Evolutionary conservation across 345 rosid species (phyloP), one percentile per base, ranked within the genome.

Genomic region (Arabidopsis suecica): DNA sequence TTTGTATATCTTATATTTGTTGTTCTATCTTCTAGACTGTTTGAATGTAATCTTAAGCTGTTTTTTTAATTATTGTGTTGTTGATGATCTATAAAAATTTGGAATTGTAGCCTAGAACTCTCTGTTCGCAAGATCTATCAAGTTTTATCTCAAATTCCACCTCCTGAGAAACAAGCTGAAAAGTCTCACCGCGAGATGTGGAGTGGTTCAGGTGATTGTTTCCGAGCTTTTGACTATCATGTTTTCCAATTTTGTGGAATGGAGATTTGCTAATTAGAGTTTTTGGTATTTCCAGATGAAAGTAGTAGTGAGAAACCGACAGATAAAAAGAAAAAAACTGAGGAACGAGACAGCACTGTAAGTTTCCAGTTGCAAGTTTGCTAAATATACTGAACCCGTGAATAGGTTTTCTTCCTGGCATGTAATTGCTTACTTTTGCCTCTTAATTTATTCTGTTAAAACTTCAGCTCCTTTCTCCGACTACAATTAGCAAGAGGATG

Each of bases 161-260:
- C 88, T 48, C 72, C 61, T 14, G 85, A 82, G 40, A 81, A 81
- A 65, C 73, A 41, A 50, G 80, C 78, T 53, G 87, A 77, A 61
- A 81, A 75, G 33, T 78, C 89, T 55, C 68, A 83, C 20, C 13
- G 61, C 63, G 92, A 86, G 81, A 88, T 90, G 89, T 94, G 98
- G 98, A 85, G 95, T 81, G 84, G 82, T 23, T 83, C 84, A 86
- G 97, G 98, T 94, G 74, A 87, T 57, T 79, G 12, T 68, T 54
- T 66, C 36, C 0, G 9, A 36, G 44, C 9, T 61, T 13, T 67
- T 60, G 11, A 25, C 71, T 38, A 18, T n/a, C 23, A 45, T 61
- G 23, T 44, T 73, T 78, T 61, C 13, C 30, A 38, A 3, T 6
- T 59, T 49, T 0, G 63, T 41, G 55, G 12, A 69, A 42, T 61